Evolutionary conservation across 1,284 basidiomycete species (phyloP).

Genomic region (Phellinidium pouzarii): DNA sequence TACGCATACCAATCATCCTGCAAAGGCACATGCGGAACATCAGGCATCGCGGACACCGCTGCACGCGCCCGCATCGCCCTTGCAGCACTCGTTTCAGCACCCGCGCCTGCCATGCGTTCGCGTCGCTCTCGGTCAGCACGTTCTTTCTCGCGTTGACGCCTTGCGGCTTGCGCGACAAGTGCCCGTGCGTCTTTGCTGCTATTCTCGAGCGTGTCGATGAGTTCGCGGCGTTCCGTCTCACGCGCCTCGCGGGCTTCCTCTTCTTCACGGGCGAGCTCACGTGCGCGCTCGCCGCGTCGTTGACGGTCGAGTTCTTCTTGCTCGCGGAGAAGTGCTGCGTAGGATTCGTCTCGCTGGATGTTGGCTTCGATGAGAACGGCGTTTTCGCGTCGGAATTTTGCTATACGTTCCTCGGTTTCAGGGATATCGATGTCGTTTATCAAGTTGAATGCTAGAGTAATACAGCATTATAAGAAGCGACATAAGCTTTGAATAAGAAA

Average conservation of each 20-base stretch:
- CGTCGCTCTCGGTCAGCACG: neutral
- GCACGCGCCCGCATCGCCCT: constrained; percentile 51
- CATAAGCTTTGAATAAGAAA: constrained; percentile 18
- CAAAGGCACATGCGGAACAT: constrained; percentile 69
- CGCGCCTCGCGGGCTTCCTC: constrained; percentile 56
- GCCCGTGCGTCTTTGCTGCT: constrained; percentile 46
- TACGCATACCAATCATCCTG: constrained; percentile 72
- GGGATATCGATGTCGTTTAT: constrained; percentile 87
- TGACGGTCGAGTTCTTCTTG: constrained; percentile 67
- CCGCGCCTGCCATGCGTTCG: constrained; percentile 41
- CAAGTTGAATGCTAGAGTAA: constrained; percentile 79
- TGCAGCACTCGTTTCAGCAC: constrained; percentile 35
- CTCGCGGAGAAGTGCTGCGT: constrained; percentile 60
- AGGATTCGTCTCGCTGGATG: constrained; percentile 68
- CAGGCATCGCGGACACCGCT: constrained; percentile 53
- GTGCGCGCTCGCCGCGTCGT: constrained; percentile 68
- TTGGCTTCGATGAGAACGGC: constrained; percentile 76
- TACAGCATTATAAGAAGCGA: constrained; percentile 5
- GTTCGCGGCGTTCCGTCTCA: constrained; percentile 31
- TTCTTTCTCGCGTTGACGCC: constrained; percentile 30
- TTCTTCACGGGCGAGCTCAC: constrained; percentile 60
- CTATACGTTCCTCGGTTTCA: constrained; percentile 80
- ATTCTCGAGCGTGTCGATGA: constrained; percentile 33
- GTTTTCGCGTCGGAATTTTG: constrained; percentile 75
- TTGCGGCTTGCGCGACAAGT: constrained; percentile 57